Conservation (phyloP, 208 protist species). For the Giardia muris region DNA sequence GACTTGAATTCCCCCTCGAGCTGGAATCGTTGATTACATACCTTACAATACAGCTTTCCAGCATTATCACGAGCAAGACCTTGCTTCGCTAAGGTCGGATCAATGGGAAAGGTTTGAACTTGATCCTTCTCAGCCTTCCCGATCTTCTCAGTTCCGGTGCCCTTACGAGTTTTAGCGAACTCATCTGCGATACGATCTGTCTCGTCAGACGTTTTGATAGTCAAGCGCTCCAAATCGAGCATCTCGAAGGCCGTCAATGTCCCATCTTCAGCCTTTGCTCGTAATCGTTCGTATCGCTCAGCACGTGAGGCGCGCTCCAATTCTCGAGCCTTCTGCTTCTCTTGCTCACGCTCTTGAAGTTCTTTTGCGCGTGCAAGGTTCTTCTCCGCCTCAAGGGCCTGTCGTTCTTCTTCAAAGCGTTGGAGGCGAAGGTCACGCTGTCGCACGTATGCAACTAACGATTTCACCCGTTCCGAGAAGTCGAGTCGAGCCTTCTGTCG, state of each 20-base stretch:
- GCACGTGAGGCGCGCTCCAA: too few species aligned
- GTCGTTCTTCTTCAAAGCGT: not conserved
- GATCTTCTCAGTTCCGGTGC: not conserved
- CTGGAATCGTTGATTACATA: conserved; percentile 17
- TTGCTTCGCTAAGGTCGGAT: not conserved
- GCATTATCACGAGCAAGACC: not conserved
- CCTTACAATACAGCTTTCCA: conserved; percentile 10
- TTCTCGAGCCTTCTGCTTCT: not conserved
- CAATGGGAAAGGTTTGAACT: not conserved
- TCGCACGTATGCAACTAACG: not conserved
- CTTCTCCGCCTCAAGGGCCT: not conserved
- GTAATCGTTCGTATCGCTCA: not conserved
- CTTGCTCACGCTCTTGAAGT: not conserved
- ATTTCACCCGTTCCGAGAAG: not conserved
- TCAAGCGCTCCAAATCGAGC: not conserved
- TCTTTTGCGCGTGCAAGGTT: not conserved
- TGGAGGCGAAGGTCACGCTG: not conserved
- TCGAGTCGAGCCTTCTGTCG: not conserved
- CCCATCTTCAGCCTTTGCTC: not conserved
- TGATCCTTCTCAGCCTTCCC: not conserved
- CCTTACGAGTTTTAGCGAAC: not conserved
- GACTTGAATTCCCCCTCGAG: conserved; percentile 11
- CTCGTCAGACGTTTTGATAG: not conserved
- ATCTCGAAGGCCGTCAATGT: not conserved
- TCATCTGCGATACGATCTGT: not conserved